phyloP scores from a whole-genome alignment of 208 protist species.

The Herpetomonas tarakana region DNA sequence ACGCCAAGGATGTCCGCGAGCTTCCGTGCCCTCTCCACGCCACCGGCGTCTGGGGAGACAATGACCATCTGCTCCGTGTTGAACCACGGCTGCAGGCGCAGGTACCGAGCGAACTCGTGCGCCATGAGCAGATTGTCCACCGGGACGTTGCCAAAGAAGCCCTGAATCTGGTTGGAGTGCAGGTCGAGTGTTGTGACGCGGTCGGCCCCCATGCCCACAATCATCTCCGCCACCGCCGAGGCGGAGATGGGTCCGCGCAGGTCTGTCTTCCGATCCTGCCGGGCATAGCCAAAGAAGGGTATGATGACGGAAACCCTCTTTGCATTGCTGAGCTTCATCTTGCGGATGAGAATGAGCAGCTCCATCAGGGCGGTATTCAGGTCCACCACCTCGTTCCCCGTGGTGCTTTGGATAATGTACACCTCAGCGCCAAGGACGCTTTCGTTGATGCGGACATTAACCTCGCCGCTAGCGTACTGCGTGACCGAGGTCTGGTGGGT shows the following conservation, averaged over 20 bases:
- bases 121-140: slow-evolving; percentile 91
- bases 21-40: slow-evolving; percentile 90
- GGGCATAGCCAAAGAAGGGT: slow-evolving; percentile 94
- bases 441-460: slow-evolving; percentile 91
- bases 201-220: slow-evolving; percentile 88
- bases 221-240: slow-evolving; percentile 89
- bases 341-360: slow-evolving; percentile 91
- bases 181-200: slow-evolving; percentile 93
- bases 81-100: slow-evolving; percentile 72
- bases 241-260: slow-evolving; percentile 94
- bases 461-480: slow-evolving; percentile 88
- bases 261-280: slow-evolving; percentile 94
- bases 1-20: slow-evolving; percentile 89
- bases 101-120: slow-evolving; percentile 79
- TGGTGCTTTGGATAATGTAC: slow-evolving; percentile 96
- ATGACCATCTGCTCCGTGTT: slow-evolving; percentile 77
- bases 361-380: slow-evolving; percentile 97
- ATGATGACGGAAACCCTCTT: slow-evolving; percentile 91
- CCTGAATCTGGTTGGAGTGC: slow-evolving; percentile 95
- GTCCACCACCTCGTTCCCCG: slow-evolving; percentile 84
- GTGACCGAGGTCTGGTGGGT: slow-evolving; percentile 79
- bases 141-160: slow-evolving; percentile 94
- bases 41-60: slow-evolving; percentile 95
- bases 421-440: slow-evolving; percentile 94
- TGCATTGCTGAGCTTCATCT: slow-evolving; percentile 87